Percentiles rank a stretch among this genome's conserved stretches.
phyloP scores from a whole-genome alignment of 176 grass and related monocot species.

The Carex scoparia region DNA sequence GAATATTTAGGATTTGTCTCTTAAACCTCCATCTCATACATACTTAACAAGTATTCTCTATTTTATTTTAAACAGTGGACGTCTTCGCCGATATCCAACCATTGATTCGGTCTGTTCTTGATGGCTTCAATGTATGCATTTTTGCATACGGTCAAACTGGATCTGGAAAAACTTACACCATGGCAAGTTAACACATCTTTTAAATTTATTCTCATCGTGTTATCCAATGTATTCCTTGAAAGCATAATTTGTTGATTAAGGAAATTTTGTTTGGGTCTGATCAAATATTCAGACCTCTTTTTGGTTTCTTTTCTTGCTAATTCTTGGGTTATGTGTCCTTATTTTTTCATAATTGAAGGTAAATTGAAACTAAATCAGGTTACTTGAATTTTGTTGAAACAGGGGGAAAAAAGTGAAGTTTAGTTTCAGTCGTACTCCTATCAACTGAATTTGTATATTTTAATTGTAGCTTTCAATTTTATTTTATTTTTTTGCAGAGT shows the following conservation, averaged over 20 bases:
- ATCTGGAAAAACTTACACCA: constrained; percentile 98
- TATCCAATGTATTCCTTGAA: neutral
- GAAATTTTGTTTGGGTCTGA: neutral
- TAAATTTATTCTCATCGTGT: neutral
- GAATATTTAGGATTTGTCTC: neutral
- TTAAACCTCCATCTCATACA: neutral
- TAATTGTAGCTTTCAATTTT: constrained; percentile 15
- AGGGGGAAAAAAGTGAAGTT: neutral
- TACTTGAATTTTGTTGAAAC: neutral
- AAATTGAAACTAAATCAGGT: neutral
- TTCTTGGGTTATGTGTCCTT: neutral
- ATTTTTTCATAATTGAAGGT: neutral
- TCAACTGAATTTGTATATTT: constrained; percentile 9
- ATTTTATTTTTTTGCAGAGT: constrained; percentile 48
- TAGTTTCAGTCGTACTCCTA: constrained; percentile 11
- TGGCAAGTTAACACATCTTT: constrained; percentile 42
- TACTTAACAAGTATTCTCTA: neutral
- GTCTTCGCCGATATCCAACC: constrained; percentile 94
- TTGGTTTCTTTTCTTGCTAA: neutral
- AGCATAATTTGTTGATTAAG: neutral
- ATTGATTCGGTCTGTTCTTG: constrained; percentile 92
- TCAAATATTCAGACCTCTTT: neutral
- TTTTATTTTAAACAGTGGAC: constrained; percentile 45
- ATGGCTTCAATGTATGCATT: constrained; percentile 98
- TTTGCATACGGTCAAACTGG: constrained; percentile 99